Evolutionary conservation across 176 grass and related monocot species (phyloP).

Genomic region (Carex myosuroides): DNA sequence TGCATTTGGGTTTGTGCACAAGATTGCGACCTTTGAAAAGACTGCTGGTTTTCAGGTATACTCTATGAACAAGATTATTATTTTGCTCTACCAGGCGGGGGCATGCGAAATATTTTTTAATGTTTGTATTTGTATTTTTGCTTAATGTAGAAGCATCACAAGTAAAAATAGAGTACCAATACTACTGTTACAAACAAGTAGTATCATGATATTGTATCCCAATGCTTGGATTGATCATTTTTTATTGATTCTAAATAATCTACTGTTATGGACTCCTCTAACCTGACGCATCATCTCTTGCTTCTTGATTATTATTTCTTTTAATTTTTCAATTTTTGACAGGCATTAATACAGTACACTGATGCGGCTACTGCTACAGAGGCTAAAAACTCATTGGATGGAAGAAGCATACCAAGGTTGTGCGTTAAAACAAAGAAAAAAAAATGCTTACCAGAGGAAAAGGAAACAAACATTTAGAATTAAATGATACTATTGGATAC

Average conservation of each 20-base stretch:
- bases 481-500: background rate
- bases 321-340: constrained; percentile 23
- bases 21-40: constrained; percentile 99
- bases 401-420: constrained; percentile 97
- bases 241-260: background rate
- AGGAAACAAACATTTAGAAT: background rate
- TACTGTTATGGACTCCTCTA: background rate
- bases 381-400: constrained; percentile 86
- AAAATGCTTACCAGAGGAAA: background rate
- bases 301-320: background rate
- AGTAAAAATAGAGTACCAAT: background rate
- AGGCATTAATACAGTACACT: constrained; percentile 95
- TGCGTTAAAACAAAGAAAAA: background rate
- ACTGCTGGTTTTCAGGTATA: constrained; percentile 94
- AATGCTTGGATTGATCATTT: background rate
- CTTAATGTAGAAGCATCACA: background rate
- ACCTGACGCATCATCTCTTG: background rate
- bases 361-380: constrained; percentile 79
- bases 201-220: background rate
- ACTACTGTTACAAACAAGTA: background rate
- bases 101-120: background rate
- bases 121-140: background rate
- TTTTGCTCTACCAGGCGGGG: background rate
- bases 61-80: background rate
- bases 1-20: constrained; percentile 95